phyloP scores from a whole-genome alignment of 23 red algal genomes.

The Gracilariopsis chorda region DNA sequence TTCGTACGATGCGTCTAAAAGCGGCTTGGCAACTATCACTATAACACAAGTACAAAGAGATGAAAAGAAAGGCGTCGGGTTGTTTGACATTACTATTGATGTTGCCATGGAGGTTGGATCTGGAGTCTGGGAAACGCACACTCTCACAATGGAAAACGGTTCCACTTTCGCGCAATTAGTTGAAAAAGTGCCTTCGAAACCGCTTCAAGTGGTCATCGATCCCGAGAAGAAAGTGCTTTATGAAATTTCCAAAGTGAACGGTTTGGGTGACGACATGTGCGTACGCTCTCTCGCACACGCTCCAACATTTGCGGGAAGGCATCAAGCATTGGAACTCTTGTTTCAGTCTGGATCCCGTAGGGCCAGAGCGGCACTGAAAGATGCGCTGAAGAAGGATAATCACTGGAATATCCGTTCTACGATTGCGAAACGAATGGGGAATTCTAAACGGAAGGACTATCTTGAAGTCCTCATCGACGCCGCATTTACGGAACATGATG shows the following conservation, averaged over 20 bases:
- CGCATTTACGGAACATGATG: constrained; percentile 18
- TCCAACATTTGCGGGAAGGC: constrained; percentile 45
- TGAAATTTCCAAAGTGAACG: constrained; percentile 36
- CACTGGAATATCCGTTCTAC: constrained; percentile 47
- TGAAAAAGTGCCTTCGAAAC: constrained; percentile 33
- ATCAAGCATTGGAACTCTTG: constrained; percentile 35
- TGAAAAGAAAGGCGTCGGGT: constrained; percentile 24
- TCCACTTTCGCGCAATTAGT: neutral
- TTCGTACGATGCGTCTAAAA: constrained; percentile 41
- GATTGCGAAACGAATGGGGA: constrained; percentile 12
- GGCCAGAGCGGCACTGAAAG: constrained; percentile 21
- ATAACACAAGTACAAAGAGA: constrained; percentile 56
- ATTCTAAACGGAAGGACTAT: neutral
- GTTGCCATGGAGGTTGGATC: constrained; percentile 44
- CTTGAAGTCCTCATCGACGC: constrained; percentile 44
- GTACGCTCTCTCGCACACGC: constrained; percentile 32
- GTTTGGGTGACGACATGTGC: constrained; percentile 56
- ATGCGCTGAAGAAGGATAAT: constrained; percentile 35
- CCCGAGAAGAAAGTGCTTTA: constrained; percentile 62
- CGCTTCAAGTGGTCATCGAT: constrained; percentile 64
- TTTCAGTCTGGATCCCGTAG: constrained; percentile 27
- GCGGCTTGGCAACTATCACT: constrained; percentile 17
- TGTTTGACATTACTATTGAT: constrained; percentile 63
- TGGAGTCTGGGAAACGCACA: constrained; percentile 50
- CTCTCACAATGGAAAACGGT: constrained; percentile 38